A percentile compares a stretch with the other conserved stretches of the same genome.
These are phyloP conservation scores for Parachaetomium inaequale DNA, from an alignment of 495 filamentous ascomycete species.

Conservation along the genomic window DNA sequence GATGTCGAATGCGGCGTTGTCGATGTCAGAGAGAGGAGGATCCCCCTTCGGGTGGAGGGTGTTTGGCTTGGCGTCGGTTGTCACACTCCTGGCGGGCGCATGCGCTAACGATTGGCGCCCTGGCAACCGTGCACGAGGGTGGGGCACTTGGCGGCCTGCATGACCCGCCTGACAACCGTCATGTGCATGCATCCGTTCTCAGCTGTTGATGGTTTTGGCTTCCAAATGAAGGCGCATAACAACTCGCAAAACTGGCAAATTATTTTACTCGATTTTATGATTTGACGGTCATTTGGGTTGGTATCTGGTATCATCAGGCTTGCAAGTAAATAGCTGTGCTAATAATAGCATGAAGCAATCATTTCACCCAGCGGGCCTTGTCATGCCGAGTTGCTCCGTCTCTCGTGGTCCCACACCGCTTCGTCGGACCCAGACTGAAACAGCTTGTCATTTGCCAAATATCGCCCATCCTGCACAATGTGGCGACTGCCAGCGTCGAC, in stretches of 20 bases:
- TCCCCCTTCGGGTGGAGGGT: slow-evolving; percentile 18
- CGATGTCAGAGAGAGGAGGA: slow-evolving; percentile 16
- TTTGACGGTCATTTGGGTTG: no score
- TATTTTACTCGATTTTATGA: background rate
- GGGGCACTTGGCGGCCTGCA: slow-evolving; percentile 7
- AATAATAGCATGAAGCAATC: slow-evolving; percentile 6
- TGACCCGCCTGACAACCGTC: background rate
- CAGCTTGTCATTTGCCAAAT: background rate
- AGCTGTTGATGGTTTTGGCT: background rate
- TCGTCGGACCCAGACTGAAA: background rate
- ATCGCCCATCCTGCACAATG: background rate
- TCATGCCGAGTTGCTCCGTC: background rate
- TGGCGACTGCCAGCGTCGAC: no score
- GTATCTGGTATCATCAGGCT: no score
- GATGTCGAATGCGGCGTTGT: slow-evolving; percentile 15
- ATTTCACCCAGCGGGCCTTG: background rate
- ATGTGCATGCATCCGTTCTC: background rate
- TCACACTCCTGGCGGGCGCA: background rate
- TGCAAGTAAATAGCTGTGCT: background rate
- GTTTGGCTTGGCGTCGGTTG: slow-evolving; percentile 20
- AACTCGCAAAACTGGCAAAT: background rate
- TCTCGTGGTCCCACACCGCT: background rate
- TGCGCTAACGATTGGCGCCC: slow-evolving; percentile 20
- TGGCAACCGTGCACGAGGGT: slow-evolving; percentile 24
- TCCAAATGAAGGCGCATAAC: background rate